Percentiles rank a stretch among this genome's conserved stretches.
Evolutionary conservation across 2,329 filamentous ascomycete species (phyloP).

Genomic region (Nannizziopsis arthrosporioides): DNA sequence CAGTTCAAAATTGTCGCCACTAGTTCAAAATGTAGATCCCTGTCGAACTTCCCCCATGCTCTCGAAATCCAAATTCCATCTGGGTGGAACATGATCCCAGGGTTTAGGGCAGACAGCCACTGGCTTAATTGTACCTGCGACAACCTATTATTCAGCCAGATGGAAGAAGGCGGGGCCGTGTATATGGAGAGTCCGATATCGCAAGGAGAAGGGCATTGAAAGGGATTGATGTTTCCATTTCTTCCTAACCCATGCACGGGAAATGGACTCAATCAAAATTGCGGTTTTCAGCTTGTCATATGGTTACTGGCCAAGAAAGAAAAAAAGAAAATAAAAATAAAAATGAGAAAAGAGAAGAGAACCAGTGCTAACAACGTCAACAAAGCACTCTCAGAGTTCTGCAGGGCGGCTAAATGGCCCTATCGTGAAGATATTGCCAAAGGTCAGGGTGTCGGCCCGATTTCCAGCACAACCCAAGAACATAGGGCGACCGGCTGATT

Average conservation of each 20-base stretch:
- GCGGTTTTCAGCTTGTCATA: background rate
- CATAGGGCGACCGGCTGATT: background rate
- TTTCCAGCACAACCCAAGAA: slow-evolving; percentile 1
- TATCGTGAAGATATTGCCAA: background rate
- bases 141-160: background rate
- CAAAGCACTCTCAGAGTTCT: background rate
- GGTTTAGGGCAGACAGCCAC: background rate
- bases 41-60: background rate
- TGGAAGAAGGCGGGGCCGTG: background rate
- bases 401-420: background rate
- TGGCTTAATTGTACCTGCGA: slow-evolving; percentile 1
- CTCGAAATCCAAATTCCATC: background rate
- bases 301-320: background rate
- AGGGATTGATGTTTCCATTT: background rate
- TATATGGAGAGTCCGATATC: background rate
- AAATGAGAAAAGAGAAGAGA: too few relatives aligned
- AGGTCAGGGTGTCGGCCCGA: slow-evolving; percentile 1
- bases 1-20: slow-evolving; percentile 1
- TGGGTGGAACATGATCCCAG: background rate
- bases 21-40: slow-evolving; percentile 9
- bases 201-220: background rate
- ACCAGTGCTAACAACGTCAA: too few relatives aligned
- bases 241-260: background rate
- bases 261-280: background rate
- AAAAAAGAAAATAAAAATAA: too few relatives aligned